Base-by-base conservation (phyloP, 192 early-diverging fungal species). In the Linnemannia elongata region DNA sequence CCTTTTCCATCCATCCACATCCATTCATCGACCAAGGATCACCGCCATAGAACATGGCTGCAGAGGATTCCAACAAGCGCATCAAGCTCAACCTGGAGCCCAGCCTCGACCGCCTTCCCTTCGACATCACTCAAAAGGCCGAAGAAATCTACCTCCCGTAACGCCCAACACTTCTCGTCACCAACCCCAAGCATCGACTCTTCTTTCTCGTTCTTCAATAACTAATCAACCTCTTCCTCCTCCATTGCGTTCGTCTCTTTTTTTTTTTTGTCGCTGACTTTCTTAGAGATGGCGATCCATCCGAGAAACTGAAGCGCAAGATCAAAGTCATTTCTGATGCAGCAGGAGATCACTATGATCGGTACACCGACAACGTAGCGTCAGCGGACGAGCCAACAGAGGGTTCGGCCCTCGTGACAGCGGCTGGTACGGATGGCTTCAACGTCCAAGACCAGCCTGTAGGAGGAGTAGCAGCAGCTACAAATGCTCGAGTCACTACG, bases 291-390 rank as follows among this genome's bases (percentile, higher is more conserved):
- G 85, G 85, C 9, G 79, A 87, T 75, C 79, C 85, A 10, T 36
- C 76, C 35, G 85, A 87, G 22, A 87, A 87, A 66, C 54, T 87
- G 72, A 87, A 87, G 55, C 85, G 85, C 72, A 87, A 87, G 68
- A 52, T 87, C 39, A 81, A 78, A 52, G 47, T 68, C 45, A 87
- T 87, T 35, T 39, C 57, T 1, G 85, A 81, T 24, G 66, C 75
- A 35, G 85, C 85, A 10, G 85, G 85, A 27, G 85, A 87, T 24
- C 68, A 75, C 30, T 87, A 78, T 33, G 85, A 87, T 47, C 73
- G 78, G 10, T 87, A 78, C 66, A 87, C 85, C 17, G 79, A 87
- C 20, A 87, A 87, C 36, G 36, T 78, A 1, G 57, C 75, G 36
- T 39, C 57, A 30, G 13, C 24, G 0, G 30, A 60, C 10, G 70